Base-by-base conservation (phyloP, 192 early-diverging fungal species). In the Podila clonocystis region DNA sequence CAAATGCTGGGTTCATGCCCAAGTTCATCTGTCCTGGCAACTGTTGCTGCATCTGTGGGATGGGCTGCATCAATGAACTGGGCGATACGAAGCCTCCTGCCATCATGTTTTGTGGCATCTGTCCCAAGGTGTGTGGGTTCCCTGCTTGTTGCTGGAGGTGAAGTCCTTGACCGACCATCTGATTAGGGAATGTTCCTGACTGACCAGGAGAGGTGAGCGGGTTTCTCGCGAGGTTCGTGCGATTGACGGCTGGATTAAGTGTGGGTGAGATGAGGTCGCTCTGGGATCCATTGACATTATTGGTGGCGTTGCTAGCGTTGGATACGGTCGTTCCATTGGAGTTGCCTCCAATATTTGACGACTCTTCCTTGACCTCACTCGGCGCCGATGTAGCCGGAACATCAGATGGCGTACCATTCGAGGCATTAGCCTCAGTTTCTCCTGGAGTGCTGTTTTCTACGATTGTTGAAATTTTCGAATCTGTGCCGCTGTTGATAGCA, bases 51-150 rank as follows among this genome's bases (percentile, higher is more conserved):
- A 72, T 67, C 38, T 72, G 69, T 26, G 38, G 60, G 33, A 75
- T 64, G 31, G 66, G 50, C 31, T 79, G 76, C 70, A 79, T 79
- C 36, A 79, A 15, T 19, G 70, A 68, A 19, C 45, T 72, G 1
- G 76, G 76, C 5, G 76, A 79, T 6, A 79, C 68, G 22, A 79
- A 79, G 11, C 76, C 75, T 15, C 69, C 70, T 28, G 69, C 49
- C 70, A 79, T 68, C 70, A 79, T 79, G 9, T 19, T 36, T 15
- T 60, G 13, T 28, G 76, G 30, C 52, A 79, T 58, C 2, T 48
- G 55, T 24, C 65, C 70, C 59, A 71, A 58, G 28, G 48, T 29
- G 20, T 76, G 75, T 24, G 76, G 50, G 22, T 72, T 79, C 29
- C 75, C 74, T 59, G 62, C 36, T 30, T 69, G 67, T 34, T 63